phyloP scores from a whole-genome alignment of 1,284 basidiomycete genomes.

The Rhodotorula sp. region DNA sequence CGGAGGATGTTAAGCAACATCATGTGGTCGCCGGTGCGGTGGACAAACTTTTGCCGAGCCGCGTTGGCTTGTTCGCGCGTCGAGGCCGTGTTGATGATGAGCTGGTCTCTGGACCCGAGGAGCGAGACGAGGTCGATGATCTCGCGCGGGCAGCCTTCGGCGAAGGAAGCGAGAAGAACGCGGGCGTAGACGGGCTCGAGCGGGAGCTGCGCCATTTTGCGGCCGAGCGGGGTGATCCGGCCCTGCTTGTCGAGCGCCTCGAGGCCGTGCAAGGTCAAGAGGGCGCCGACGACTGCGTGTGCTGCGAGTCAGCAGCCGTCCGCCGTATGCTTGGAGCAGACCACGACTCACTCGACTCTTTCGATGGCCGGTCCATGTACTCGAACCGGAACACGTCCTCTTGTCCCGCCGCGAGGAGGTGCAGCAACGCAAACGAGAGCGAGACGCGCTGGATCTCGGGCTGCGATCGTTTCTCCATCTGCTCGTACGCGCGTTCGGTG shows the following conservation, averaged over 20 bases:
- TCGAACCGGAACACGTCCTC: constrained; percentile 74
- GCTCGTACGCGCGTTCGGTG: constrained; percentile 70
- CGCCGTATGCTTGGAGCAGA: too few relatives aligned
- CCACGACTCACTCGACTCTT: constrained; percentile 60
- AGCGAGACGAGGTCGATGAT: constrained; percentile 76
- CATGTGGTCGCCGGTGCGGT: constrained; percentile 46
- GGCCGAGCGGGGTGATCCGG: constrained; percentile 67
- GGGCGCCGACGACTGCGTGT: constrained; percentile 60
- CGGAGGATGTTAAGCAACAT: constrained; percentile 47
- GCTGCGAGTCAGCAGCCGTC: too few relatives aligned
- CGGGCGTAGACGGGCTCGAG: constrained; percentile 78
- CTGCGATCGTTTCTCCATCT: constrained; percentile 65
- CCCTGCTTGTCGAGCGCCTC: constrained; percentile 63
- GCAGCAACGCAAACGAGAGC: constrained; percentile 74
- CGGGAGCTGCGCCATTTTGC: constrained; percentile 76
- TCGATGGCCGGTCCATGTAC: constrained; percentile 78
- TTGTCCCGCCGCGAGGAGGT: constrained; percentile 58
- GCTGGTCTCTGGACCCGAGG: constrained; percentile 62
- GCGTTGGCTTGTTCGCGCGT: constrained; percentile 55
- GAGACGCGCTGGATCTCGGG: constrained; percentile 87
- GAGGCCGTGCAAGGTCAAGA: constrained; percentile 71
- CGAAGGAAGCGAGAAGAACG: constrained; percentile 69
- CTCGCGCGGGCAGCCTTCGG: constrained; percentile 67
- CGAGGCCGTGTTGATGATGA: constrained; percentile 48
- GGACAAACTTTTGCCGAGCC: constrained; percentile 51